phyloP scores from a whole-genome alignment of 2,329 filamentous ascomycete genomes.

The Fusarium sterilihyphosum region DNA sequence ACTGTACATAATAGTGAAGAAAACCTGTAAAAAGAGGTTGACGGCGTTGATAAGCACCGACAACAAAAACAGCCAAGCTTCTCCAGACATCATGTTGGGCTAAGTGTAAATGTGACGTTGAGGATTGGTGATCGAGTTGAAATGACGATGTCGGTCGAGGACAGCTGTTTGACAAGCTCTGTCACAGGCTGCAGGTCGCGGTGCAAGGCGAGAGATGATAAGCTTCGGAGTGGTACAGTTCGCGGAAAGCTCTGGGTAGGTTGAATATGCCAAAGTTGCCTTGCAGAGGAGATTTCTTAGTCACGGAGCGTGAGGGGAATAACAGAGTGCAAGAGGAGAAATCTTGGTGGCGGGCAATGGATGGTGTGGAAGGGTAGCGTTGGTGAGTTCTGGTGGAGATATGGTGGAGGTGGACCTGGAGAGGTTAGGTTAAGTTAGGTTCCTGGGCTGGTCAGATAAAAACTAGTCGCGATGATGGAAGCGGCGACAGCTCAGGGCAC shows the following conservation, averaged over 20 bases:
- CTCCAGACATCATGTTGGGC: conserved; percentile 80
- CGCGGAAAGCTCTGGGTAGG: not conserved
- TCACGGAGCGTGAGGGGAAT: conserved; percentile 22
- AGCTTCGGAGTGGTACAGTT: conserved; percentile 18
- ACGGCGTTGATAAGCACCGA: conserved; percentile 99
- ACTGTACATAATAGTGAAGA: conserved; percentile 99
- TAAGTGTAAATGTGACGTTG: conserved; percentile 25
- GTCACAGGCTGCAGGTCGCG: conserved; percentile 39
- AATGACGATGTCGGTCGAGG: conserved; percentile 33
- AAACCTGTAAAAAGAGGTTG: conserved; percentile 99
- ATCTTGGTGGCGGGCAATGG: conserved; percentile 39
- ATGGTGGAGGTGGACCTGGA: conserved; percentile 39
- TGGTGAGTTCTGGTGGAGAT: conserved; percentile 40
- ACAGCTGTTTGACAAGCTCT: conserved; percentile 44
- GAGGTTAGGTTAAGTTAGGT: conserved; percentile 17
- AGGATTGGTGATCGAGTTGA: conserved; percentile 11
- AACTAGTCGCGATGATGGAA: conserved; percentile 43
- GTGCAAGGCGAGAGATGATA: conserved; percentile 27
- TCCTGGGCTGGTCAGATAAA: conserved; percentile 5
- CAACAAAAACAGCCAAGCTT: conserved; percentile 98
- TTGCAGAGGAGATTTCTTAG: conserved; percentile 17
- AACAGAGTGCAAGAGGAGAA: conserved; percentile 35
- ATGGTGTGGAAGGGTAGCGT: conserved; percentile 41
- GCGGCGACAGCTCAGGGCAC: conserved; percentile 31
- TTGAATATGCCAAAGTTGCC: conserved; percentile 17